These are phyloP conservation scores for Croton setiger DNA, from an alignment of 441 rosid species.

Conservation along the genomic window DNA sequence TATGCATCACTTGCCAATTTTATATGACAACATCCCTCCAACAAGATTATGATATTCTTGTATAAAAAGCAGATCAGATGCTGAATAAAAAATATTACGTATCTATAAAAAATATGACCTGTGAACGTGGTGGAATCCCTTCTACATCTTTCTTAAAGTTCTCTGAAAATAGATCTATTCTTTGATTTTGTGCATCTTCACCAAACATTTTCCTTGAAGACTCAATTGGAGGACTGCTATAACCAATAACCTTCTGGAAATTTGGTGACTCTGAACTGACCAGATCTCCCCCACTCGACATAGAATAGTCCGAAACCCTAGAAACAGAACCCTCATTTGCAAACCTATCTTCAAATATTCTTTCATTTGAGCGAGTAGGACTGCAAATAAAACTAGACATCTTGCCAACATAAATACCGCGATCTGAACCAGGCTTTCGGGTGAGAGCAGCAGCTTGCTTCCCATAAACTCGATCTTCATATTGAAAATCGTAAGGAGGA, in stretches of 20 bases:
- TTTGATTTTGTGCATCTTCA: conserved; percentile 35
- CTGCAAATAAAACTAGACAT: conserved; percentile 70
- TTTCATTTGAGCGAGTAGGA: conserved; percentile 68
- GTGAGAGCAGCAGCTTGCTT: conserved; percentile 58
- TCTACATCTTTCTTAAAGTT: conserved; percentile 37
- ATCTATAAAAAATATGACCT: conserved; percentile 43
- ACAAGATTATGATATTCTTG: not conserved
- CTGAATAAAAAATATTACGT: not conserved
- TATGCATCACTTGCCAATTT: not conserved
- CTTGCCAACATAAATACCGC: conserved; percentile 56
- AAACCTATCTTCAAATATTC: conserved; percentile 67
- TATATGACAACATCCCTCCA: not conserved
- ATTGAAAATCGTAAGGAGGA: conserved; percentile 97
- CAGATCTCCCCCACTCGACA: conserved; percentile 77
- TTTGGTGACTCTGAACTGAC: conserved; percentile 65
- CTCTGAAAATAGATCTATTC: conserved; percentile 37
- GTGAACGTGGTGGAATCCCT: conserved; percentile 45
- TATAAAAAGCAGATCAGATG: not conserved
- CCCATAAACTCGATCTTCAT: conserved; percentile 85
- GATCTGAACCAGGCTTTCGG: conserved; percentile 92
- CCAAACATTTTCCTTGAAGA: conserved; percentile 39
- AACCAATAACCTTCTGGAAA: conserved; percentile 52
- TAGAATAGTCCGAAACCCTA: conserved; percentile 77
- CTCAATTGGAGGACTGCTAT: conserved; percentile 63
- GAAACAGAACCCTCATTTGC: conserved; percentile 80